Conservation (phyloP, 1,284 basidiomycete genomes). For the Ustilago vetiveriae region DNA sequence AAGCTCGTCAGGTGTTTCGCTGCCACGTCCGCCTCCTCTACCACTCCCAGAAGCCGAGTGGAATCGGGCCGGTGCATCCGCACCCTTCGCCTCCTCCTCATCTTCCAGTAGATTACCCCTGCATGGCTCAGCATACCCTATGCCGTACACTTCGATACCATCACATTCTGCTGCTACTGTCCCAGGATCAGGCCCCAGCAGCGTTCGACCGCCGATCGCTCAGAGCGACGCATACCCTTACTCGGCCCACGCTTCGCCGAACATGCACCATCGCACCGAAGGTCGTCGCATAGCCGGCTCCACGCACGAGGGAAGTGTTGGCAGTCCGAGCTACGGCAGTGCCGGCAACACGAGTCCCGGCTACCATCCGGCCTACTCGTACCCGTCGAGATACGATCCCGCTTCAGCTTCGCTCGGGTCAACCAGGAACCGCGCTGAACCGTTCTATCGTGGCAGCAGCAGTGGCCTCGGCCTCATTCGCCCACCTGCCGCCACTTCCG, state of each 20-base stretch:
- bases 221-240: constrained; percentile 10
- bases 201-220: not conserved
- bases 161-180: not conserved
- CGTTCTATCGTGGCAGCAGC: constrained; percentile 40
- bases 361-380: constrained; percentile 24
- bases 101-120: constrained; percentile 12
- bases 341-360: constrained; percentile 11
- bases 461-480: constrained; percentile 41
- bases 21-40: constrained; percentile 17
- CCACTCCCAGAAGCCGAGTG: constrained; percentile 15
- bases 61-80: constrained; percentile 2
- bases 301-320: constrained; percentile 22
- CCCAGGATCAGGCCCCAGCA: not conserved
- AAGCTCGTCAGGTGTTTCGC: not conserved
- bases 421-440: constrained; percentile 20
- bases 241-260: constrained; percentile 18
- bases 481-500: constrained; percentile 14
- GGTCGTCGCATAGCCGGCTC: constrained; percentile 22
- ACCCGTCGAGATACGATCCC: constrained; percentile 32
- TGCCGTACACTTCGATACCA: constrained; percentile 2
- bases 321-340: constrained; percentile 24
- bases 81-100: not conserved
- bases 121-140: constrained; percentile 1
- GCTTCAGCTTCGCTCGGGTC: constrained; percentile 10
- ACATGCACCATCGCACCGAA: constrained; percentile 21